These are phyloP conservation scores for Ruellia speciosa DNA, from an alignment of 305 asterid genomes.

Conservation along the genomic window DNA sequence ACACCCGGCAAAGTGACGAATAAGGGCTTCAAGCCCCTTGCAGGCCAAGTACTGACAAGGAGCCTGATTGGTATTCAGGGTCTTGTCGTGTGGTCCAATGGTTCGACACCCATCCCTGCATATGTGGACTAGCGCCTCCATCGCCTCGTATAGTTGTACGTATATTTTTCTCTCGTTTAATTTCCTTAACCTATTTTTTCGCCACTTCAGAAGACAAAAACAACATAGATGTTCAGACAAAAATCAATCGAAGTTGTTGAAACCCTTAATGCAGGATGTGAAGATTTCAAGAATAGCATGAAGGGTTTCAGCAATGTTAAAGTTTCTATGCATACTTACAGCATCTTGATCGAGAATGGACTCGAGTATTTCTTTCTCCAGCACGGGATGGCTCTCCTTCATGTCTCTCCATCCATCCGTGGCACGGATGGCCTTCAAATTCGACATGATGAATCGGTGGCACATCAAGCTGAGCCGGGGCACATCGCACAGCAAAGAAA, in stretches of 20 bases:
- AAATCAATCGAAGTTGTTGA: background rate
- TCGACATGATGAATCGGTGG: conserved; percentile 56
- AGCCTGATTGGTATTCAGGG: conserved; percentile 29
- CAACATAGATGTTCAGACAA: background rate
- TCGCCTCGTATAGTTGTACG: conserved; percentile 65
- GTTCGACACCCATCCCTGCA: conserved; percentile 78
- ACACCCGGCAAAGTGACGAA: conserved; percentile 82
- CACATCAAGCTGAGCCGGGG: conserved; percentile 69
- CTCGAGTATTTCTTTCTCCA: conserved; percentile 49
- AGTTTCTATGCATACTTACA: conserved; percentile 33
- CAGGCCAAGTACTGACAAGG: conserved; percentile 66
- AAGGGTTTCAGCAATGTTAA: too few relatives aligned
- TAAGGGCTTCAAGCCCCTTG: conserved; percentile 58
- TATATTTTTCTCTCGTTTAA: conserved; percentile 44
- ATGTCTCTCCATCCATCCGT: conserved; percentile 77
- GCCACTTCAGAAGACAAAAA: conserved; percentile 31
- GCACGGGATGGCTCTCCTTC: conserved; percentile 79
- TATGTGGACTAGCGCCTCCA: conserved; percentile 92
- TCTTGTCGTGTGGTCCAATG: conserved; percentile 71
- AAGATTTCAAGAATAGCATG: too few relatives aligned
- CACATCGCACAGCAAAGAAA: conserved; percentile 72
- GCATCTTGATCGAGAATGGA: conserved; percentile 40
- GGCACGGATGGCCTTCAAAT: conserved; percentile 56
- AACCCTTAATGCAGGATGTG: too few relatives aligned
- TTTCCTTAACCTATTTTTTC: conserved; percentile 46